Evolutionary conservation across 2,329 filamentous ascomycete genomes (phyloP).

Genomic region (Pseudogymnoascus sp.): DNA sequence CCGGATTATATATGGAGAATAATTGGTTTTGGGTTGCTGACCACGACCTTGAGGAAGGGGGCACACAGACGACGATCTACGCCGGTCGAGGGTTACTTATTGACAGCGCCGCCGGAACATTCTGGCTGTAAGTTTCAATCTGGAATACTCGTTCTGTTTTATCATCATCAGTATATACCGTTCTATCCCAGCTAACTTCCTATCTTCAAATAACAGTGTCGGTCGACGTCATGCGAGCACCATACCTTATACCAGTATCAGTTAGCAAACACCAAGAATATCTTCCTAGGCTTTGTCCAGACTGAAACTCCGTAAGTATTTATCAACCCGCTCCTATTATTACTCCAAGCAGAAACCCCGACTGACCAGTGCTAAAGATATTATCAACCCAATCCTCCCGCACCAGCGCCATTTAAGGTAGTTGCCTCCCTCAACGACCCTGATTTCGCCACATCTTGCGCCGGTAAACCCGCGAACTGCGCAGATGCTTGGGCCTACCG

Average conservation of each 20-base stretch:
- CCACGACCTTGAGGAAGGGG: conserved; percentile 36
- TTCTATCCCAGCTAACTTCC: conserved; percentile 42
- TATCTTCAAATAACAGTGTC: conserved; percentile 62
- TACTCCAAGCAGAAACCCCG: too few species aligned
- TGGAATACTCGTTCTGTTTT: too few species aligned
- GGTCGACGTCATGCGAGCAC: conserved; percentile 48
- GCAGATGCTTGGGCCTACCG: conserved; percentile 60
- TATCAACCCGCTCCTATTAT: too few species aligned
- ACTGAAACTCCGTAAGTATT: conserved; percentile 37
- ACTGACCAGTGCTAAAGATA: conserved; percentile 35
- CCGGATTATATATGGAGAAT: conserved; percentile 45
- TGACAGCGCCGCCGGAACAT: conserved; percentile 40
- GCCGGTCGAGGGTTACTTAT: conserved; percentile 42
- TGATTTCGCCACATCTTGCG: conserved; percentile 39
- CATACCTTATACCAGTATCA: conserved; percentile 48
- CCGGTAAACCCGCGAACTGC: conserved; percentile 37
- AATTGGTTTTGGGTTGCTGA: conserved; percentile 43
- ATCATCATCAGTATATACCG: too few species aligned
- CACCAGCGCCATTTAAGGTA: conserved; percentile 54
- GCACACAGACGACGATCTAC: conserved; percentile 49
- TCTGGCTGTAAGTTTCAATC: conserved; percentile 37
- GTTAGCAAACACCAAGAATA: conserved; percentile 31
- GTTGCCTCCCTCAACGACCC: conserved; percentile 40
- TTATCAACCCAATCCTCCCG: conserved; percentile 59
- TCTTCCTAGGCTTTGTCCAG: conserved; percentile 24